phyloP scores from a whole-genome alignment of 306 rosid genomes.

The Citrullus colocynthis region DNA sequence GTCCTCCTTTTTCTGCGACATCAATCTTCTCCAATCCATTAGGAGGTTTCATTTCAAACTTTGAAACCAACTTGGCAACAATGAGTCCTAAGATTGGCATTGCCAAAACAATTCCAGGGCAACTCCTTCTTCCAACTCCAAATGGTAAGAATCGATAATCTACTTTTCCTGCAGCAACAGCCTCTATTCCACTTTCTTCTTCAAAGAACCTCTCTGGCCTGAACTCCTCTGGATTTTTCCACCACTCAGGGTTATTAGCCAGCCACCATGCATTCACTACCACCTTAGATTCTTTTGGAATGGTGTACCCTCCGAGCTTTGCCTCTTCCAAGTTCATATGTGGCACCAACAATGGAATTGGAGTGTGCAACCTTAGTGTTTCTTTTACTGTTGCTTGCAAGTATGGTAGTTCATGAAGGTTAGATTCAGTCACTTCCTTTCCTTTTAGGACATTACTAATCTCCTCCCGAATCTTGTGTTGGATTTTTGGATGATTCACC shows the following conservation, averaged over 20 bases:
- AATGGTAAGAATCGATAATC: constrained; percentile 67
- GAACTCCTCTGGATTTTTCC: constrained; percentile 56
- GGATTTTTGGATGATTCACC: constrained; percentile 55
- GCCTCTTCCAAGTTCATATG: constrained; percentile 90
- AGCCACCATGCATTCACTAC: constrained; percentile 91
- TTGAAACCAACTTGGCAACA: constrained; percentile 46
- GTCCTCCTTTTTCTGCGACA: constrained; percentile 68
- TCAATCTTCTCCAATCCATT: constrained; percentile 24
- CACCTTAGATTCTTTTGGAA: constrained; percentile 71
- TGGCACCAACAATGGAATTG: constrained; percentile 75
- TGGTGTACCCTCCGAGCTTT: constrained; percentile 43
- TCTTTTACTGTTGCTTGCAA: constrained; percentile 72
- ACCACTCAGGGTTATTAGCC: constrained; percentile 64
- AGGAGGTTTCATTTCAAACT: constrained; percentile 44
- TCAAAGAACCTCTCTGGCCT: constrained; percentile 70
- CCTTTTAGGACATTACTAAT: constrained; percentile 38
- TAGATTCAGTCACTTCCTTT: constrained; percentile 44
- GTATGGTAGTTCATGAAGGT: constrained; percentile 46
- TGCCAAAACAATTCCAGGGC: constrained; percentile 76
- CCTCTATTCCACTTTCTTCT: constrained; percentile 47
- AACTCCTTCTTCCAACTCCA: constrained; percentile 79
- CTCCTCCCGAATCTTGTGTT: constrained; percentile 42
- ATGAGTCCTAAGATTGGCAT: constrained; percentile 58
- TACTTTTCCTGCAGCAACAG: constrained; percentile 52
- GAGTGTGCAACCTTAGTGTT: constrained; percentile 53